Percentiles rank a stretch among this genome's conserved stretches.
Evolutionary conservation across 1,284 basidiomycete species (phyloP).

Genomic region (Ustilago lituana): DNA sequence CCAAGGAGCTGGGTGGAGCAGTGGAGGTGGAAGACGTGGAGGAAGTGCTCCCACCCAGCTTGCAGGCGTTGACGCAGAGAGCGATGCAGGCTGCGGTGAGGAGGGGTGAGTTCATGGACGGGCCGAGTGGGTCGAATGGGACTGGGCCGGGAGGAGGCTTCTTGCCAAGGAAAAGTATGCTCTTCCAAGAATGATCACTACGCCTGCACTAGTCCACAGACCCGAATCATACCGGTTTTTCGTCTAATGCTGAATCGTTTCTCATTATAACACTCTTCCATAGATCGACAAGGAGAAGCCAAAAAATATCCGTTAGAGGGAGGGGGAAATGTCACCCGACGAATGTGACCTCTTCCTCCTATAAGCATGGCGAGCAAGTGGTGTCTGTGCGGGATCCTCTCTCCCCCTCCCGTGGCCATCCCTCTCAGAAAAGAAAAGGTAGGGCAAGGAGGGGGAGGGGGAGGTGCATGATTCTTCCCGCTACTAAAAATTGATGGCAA

Average conservation of each 20-base stretch:
- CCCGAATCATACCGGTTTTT: neutral
- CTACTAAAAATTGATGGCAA: slow-evolving; percentile 58
- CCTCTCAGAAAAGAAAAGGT: neutral
- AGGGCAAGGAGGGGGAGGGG: neutral
- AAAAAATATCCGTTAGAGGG: neutral
- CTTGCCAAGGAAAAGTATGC: slow-evolving; percentile 38
- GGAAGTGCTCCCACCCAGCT: slow-evolving; percentile 41
- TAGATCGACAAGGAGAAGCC: no score
- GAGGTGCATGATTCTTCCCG: slow-evolving; percentile 39
- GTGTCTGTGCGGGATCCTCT: slow-evolving; percentile 48
- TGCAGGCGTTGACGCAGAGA: slow-evolving; percentile 30
- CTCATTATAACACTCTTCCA: no score
- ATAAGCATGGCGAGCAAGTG: slow-evolving; percentile 24
- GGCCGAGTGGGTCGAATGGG: slow-evolving; percentile 24
- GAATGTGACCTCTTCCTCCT: slow-evolving; percentile 43
- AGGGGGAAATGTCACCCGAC: slow-evolving; percentile 39
- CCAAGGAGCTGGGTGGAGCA: slow-evolving; percentile 28
- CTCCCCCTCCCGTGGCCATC: neutral
- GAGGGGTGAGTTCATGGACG: slow-evolving; percentile 10
- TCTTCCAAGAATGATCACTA: slow-evolving; percentile 39
- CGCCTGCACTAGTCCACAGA: neutral
- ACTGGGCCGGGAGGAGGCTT: slow-evolving; percentile 39
- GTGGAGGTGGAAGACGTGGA: slow-evolving; percentile 48
- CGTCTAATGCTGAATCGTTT: no score
- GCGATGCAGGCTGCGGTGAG: slow-evolving; percentile 26